Conservation (phyloP, 129 eudicot species). For the Tanacetum coccineum region DNA sequence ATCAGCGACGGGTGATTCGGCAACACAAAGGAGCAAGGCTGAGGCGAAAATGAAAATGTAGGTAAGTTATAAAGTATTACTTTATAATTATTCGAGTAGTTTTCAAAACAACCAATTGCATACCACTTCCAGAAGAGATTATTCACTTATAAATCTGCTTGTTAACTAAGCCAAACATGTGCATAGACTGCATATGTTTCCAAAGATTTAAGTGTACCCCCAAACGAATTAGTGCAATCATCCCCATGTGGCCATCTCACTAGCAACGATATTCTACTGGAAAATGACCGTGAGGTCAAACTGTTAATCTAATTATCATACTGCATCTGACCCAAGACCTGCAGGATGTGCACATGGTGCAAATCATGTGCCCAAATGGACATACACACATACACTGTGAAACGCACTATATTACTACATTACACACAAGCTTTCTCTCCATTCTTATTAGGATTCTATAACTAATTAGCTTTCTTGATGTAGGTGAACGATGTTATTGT, state of each 20-base stretch:
- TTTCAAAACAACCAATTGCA: too few relatives aligned
- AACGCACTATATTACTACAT: neutral
- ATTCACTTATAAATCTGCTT: too few relatives aligned
- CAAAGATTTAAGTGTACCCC: too few relatives aligned
- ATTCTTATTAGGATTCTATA: slow-evolving; percentile 1
- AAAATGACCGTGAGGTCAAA: too few relatives aligned
- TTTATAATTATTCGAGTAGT: too few relatives aligned
- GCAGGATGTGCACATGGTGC: neutral
- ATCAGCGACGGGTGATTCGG: too few relatives aligned
- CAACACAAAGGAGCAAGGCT: too few relatives aligned
- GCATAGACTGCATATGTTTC: neutral
- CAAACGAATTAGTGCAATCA: too few relatives aligned
- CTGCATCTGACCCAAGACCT: neutral
- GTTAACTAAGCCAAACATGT: neutral
- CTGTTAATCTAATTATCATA: neutral
- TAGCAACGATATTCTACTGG: too few relatives aligned
- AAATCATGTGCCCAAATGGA: neutral
- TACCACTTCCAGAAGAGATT: too few relatives aligned
- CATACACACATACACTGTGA: neutral
- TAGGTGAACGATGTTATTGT: slow-evolving; percentile 31
- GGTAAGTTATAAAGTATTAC: too few relatives aligned
- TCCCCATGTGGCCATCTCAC: neutral
- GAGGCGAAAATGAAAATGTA: too few relatives aligned
- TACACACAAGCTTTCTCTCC: neutral
- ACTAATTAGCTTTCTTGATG: slow-evolving; percentile 12